Evolutionary conservation across 768 basidiomycete species (phyloP), one percentile per base, ranked within the genome.

Genomic region (Trametes villosa): DNA sequence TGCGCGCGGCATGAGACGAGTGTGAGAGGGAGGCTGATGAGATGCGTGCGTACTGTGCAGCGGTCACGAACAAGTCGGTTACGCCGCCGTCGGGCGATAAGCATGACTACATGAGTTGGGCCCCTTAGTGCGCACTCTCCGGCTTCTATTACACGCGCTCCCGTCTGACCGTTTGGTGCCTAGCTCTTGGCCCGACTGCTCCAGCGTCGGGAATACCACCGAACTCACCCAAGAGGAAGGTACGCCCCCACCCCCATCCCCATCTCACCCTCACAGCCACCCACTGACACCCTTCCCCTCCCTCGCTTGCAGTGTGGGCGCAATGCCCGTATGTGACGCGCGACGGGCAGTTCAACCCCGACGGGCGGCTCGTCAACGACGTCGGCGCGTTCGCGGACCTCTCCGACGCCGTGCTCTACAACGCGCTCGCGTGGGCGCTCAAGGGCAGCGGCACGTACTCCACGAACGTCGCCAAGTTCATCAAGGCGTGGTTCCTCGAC

Each of bases 31-130:
- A 11, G 29, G 17, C 42, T 33, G n/a, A 26, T 52, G 4, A 34
- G 22, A 38, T 12, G 15, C n/a, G n/a, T n/a, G n/a, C n/a, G n/a
- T n/a, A n/a, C n/a, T n/a, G n/a, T n/a, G 26, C 59, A 85, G 84
- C 75, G 53, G 86, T 86, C 18, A 81, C 75, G 47, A 73, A 72
- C 64, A 84, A 84, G 66, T 67, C 76, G 18, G 75, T 80, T 30
- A 68, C 72, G 5, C 77, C 85, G 1, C 84, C 84, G 2, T 79
- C 80, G 20, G 83, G 83, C 1, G 75, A 85, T 66, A 76, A 77
- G 33, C 83, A 86, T 61, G 86, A 87, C 67, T 89, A 86, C 68
- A 78, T 88, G 81, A 87, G 86, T 68, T 87, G 84, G 83, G 83
- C 86, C 15, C 86, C 87, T 40, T 89, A 88, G 86, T 87, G 71